Percentiles rank a stretch among this genome's conserved stretches.
These are phyloP conservation scores for Boletus sp. DNA, from an alignment of 1,284 basidiomycete species.

Conservation along the genomic window DNA sequence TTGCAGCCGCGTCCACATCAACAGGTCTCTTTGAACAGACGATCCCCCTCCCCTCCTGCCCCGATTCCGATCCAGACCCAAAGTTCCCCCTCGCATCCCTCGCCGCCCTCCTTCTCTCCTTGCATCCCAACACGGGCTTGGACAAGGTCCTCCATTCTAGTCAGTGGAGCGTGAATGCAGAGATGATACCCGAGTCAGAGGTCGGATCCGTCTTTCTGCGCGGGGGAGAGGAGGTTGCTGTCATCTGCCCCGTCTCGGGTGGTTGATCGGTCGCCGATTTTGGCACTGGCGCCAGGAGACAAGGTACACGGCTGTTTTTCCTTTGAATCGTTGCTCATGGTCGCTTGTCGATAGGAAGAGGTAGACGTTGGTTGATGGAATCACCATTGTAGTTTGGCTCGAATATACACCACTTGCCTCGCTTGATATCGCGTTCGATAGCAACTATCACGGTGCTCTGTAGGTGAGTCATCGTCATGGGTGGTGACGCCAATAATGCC, in stretches of 20 bases:
- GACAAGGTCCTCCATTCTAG: conserved; percentile 52
- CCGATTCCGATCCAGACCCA: conserved; percentile 28
- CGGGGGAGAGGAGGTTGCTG: conserved; percentile 74
- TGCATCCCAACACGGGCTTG: conserved; percentile 51
- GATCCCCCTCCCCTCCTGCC: conserved; percentile 40
- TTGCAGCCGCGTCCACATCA: conserved; percentile 72
- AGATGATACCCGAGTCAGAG: conserved; percentile 67
- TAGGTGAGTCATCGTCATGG: no score
- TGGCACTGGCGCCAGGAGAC: no score
- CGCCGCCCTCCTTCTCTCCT: conserved; percentile 43
- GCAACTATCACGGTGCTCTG: no score
- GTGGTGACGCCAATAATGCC: no score
- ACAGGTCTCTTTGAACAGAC: conserved; percentile 52
- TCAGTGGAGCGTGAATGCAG: conserved; percentile 75
- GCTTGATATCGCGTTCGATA: no score
- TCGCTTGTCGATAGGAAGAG: no score
- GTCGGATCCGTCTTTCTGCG: conserved; percentile 40
- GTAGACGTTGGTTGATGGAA: not conserved
- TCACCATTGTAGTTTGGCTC: no score
- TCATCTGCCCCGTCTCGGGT: conserved; percentile 81
- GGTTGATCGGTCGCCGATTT: conserved; percentile 38
- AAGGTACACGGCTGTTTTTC: not conserved
- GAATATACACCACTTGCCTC: no score
- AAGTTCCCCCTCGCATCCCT: conserved; percentile 52
- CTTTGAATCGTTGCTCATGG: not conserved